Conservation (phyloP, 371 early-diverging fungal genomes). For the Rhizomucor pusillus region DNA sequence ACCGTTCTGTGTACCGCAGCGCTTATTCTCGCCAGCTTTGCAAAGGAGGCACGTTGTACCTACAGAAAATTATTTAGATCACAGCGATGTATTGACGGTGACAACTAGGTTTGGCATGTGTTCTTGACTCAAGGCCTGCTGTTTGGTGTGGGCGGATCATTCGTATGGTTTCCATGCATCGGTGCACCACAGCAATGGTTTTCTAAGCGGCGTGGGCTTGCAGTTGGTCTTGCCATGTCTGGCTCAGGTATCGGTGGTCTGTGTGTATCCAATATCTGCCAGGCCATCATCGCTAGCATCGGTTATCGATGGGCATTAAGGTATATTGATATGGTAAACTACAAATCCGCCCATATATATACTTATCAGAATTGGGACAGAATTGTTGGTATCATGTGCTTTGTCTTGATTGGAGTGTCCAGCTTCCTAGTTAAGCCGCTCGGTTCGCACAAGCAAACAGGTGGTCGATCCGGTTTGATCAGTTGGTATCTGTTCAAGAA, state of each 20-base stretch:
- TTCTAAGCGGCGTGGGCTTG: slow-evolving; percentile 59
- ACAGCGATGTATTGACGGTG: no score
- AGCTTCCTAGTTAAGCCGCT: slow-evolving; percentile 13
- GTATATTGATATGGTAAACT: slow-evolving; percentile 7
- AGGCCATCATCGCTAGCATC: slow-evolving; percentile 44
- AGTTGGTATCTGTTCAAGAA: slow-evolving; percentile 27
- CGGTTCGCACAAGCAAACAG: slow-evolving; percentile 34
- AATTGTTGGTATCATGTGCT: slow-evolving; percentile 40
- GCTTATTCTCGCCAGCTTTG: slow-evolving; percentile 58
- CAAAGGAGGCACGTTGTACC: slow-evolving; percentile 23
- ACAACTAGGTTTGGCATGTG: slow-evolving; percentile 55
- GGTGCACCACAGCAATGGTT: slow-evolving; percentile 75
- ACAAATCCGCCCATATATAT: not conserved
- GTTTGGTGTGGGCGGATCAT: slow-evolving; percentile 67
- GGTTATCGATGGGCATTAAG: slow-evolving; percentile 67
- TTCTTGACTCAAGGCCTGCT: slow-evolving; percentile 69
- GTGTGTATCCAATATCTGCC: slow-evolving; percentile 54
- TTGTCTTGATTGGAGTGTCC: slow-evolving; percentile 24
- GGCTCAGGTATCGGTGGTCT: slow-evolving; percentile 75
- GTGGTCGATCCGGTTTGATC: slow-evolving; percentile 39
- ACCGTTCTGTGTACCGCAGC: slow-evolving; percentile 53
- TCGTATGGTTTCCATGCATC: slow-evolving; percentile 69
- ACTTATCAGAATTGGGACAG: not conserved
- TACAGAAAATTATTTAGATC: not conserved
- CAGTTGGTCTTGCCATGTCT: slow-evolving; percentile 66